These are phyloP conservation scores for Aspergillus cavernicola DNA, from an alignment of 495 filamentous ascomycete species.

Conservation along the genomic window DNA sequence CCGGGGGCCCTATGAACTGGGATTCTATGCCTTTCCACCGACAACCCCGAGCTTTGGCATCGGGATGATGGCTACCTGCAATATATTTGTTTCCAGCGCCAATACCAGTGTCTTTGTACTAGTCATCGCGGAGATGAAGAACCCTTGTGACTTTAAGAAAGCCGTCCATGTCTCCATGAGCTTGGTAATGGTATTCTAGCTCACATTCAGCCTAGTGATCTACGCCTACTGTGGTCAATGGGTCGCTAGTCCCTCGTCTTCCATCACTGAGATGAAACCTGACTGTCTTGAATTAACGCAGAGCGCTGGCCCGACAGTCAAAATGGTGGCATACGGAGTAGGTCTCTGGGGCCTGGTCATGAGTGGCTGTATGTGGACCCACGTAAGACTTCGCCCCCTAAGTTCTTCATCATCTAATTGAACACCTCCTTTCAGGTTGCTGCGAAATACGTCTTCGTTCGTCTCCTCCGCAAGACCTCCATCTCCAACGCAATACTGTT, in stretches of 20 bases:
- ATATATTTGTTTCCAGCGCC: constrained; percentile 45
- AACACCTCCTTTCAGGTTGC: constrained; percentile 38
- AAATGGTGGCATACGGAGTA: constrained; percentile 68
- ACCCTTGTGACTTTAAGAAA: constrained; percentile 59
- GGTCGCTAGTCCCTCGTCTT: constrained; percentile 56
- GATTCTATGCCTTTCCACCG: constrained; percentile 33
- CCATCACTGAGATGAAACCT: background rate
- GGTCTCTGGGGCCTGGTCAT: constrained; percentile 60
- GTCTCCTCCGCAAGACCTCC: constrained; percentile 51
- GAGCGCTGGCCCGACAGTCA: constrained; percentile 56
- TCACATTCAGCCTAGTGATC: constrained; percentile 45
- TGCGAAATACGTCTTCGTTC: constrained; percentile 62
- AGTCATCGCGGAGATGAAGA: constrained; percentile 73
- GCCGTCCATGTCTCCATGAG: constrained; percentile 57
- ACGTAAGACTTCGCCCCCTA: background rate
- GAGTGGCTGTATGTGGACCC: constrained; percentile 55
- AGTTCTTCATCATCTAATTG: background rate
- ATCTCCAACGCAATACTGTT: constrained; percentile 53
- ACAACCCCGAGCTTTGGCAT: constrained; percentile 29
- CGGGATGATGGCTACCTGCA: constrained; percentile 36
- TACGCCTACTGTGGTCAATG: constrained; percentile 66
- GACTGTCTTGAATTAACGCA: background rate
- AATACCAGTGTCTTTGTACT: constrained; percentile 65
- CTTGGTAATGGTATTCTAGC: constrained; percentile 61
- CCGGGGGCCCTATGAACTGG: constrained; percentile 40